phyloP scores from a whole-genome alignment of 2,329 filamentous ascomycete genomes.

The Zasmidium angulare region DNA sequence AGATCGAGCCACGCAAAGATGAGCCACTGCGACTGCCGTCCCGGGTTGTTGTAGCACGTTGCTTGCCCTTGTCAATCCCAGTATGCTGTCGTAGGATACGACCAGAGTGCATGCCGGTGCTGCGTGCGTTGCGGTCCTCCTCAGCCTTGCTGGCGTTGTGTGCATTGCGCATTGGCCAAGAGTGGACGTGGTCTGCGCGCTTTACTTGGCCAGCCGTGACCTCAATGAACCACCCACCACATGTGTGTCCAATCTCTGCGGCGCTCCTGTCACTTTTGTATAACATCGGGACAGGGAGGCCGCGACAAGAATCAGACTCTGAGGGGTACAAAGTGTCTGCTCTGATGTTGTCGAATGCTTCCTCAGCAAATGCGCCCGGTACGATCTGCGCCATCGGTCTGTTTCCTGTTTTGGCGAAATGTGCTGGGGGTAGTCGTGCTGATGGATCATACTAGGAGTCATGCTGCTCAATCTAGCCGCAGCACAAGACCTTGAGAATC shows the following conservation, averaged over 20 bases:
- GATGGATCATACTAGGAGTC: not conserved
- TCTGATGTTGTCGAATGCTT: not conserved
- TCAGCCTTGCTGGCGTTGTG: not conserved
- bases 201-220: not conserved
- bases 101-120: not conserved
- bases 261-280: not conserved
- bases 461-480: slow-evolving; percentile 54
- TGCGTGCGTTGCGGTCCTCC: not conserved
- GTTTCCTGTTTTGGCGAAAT: not conserved
- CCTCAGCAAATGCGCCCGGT: no score
- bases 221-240: not conserved
- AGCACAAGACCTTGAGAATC: slow-evolving; percentile 89
- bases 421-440: not conserved
- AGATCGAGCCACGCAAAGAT: no score
- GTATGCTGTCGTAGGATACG: no score
- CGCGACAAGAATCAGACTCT: not conserved
- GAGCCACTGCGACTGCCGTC: no score
- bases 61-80: no score
- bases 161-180: not conserved
- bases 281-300: not conserved
- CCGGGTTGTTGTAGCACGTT: no score
- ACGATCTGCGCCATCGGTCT: not conserved
- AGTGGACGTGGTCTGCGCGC: not conserved
- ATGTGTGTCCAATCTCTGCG: not conserved
- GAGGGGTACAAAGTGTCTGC: not conserved